Percentiles rank a stretch among this genome's conserved stretches.
Evolutionary conservation across 2,329 filamentous ascomycete genomes (phyloP).

Genomic region (Colletotrichum kahawae): DNA sequence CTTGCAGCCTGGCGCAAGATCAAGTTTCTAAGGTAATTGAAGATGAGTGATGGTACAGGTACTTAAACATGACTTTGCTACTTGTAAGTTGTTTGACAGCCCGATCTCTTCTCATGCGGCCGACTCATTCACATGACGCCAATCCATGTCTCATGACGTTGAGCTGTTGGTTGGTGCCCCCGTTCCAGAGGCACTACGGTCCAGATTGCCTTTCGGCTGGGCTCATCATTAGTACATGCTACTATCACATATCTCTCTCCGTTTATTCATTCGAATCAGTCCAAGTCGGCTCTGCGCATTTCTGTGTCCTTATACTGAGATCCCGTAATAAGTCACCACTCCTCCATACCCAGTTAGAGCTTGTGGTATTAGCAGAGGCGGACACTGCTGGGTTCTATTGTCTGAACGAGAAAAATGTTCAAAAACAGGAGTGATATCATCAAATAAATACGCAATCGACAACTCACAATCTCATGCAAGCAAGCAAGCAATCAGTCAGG

Average conservation of each 20-base stretch:
- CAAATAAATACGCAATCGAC: neutral
- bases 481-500: too few species aligned
- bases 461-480: too few species aligned
- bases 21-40: neutral
- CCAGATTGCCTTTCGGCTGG: neutral
- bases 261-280: neutral
- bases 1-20: neutral
- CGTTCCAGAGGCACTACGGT: neutral
- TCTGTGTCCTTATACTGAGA: neutral
- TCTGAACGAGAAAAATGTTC: neutral
- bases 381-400: neutral
- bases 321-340: neutral
- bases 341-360: neutral
- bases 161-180: accelerated
- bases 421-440: neutral
- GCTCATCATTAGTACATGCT: neutral
- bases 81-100: neutral
- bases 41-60: neutral
- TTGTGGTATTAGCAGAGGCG: neutral
- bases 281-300: neutral
- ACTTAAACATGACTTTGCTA: too few species aligned
- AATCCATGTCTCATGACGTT: neutral
- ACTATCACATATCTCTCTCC: neutral
- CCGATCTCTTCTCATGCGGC: neutral
- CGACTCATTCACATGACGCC: neutral